These are phyloP conservation scores for Mycena alexandri DNA, from an alignment of 768 basidiomycete genomes.

Conservation along the genomic window DNA sequence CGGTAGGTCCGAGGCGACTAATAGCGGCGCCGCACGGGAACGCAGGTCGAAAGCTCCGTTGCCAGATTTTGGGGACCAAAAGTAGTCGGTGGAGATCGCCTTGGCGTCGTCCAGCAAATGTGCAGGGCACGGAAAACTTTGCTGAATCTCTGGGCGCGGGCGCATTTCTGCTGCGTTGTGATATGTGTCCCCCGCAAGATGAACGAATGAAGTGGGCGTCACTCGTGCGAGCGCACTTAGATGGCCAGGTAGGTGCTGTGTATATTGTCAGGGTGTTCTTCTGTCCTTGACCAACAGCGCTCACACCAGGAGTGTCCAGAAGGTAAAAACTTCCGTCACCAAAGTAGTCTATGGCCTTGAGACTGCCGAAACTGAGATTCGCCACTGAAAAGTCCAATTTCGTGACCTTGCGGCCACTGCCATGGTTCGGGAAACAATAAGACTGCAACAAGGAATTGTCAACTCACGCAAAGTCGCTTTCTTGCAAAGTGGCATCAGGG, in stretches of 20 bases:
- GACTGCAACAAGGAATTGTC: not conserved
- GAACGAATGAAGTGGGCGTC: constrained; percentile 27
- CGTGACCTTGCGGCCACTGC: constrained; percentile 27
- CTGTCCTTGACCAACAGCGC: not conserved
- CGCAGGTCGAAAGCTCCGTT: constrained; percentile 21
- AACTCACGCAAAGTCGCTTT: constrained; percentile 28
- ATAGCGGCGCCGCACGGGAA: constrained; percentile 18
- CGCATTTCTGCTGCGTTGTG: constrained; percentile 30
- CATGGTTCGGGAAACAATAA: not conserved
- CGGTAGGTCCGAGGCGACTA: constrained; percentile 20
- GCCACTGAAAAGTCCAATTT: constrained; percentile 24
- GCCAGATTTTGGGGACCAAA: constrained; percentile 17
- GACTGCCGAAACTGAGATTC: constrained; percentile 21
- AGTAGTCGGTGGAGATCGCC: constrained; percentile 23
- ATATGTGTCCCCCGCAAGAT: constrained; percentile 29
- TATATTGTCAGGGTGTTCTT: not conserved
- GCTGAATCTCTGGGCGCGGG: constrained; percentile 20
- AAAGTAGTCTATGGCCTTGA: constrained; percentile 31
- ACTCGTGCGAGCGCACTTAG: constrained; percentile 22
- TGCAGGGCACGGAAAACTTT: constrained; percentile 26
- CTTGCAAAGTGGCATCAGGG: constrained; percentile 17
- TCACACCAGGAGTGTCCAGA: constrained; percentile 33
- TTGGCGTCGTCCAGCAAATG: constrained; percentile 17
- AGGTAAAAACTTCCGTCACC: constrained; percentile 37
- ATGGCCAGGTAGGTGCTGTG: constrained; percentile 22